A percentile compares a stretch with the other conserved stretches of the same genome.
phyloP scores from a whole-genome alignment of 805 yeast genomes.

The Wickerhamomyces rabaulensis region DNA sequence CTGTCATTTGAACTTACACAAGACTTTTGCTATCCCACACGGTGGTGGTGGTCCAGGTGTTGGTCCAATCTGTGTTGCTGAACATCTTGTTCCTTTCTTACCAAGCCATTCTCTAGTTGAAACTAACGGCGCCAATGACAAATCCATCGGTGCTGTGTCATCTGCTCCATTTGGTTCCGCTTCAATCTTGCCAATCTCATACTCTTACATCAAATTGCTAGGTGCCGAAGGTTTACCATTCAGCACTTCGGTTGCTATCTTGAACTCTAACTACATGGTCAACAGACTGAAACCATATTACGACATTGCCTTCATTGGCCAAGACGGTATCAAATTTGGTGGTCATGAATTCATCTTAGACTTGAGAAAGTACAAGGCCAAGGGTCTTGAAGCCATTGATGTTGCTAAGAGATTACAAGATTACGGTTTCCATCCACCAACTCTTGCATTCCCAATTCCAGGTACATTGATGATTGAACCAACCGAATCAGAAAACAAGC shows the following conservation, averaged over 20 bases:
- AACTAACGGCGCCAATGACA: conserved; percentile 34
- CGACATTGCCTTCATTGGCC: conserved; percentile 69
- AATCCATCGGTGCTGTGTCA: conserved; percentile 70
- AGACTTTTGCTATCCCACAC: conserved; percentile 95
- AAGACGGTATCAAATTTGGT: conserved; percentile 63
- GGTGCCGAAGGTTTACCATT: conserved; percentile 81
- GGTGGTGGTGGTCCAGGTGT: conserved; percentile 99
- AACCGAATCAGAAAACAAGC: conserved; percentile 88
- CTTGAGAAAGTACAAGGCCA: conserved; percentile 71
- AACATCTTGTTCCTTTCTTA: conserved; percentile 72
- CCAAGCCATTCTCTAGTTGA: conserved; percentile 68
- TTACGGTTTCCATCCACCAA: conserved; percentile 98
- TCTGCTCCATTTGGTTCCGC: conserved; percentile 98
- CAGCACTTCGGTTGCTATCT: conserved; percentile 85
- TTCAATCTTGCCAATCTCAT: conserved; percentile 85
- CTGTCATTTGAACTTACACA: conserved; percentile 93
- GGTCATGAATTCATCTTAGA: conserved; percentile 97
- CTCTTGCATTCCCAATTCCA: conserved; percentile 98
- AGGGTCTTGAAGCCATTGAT: conserved; percentile 90
- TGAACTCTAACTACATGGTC: conserved; percentile 96
- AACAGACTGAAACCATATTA: conserved; percentile 64
- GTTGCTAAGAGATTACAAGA: conserved; percentile 96
- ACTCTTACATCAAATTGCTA: conserved; percentile 91
- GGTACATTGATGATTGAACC: conserved; percentile 98
- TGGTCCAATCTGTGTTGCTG: conserved; percentile 93